These are phyloP conservation scores for Isoetes taiwanensis DNA, from an alignment of 75 land plant genomes.

Conservation along the genomic window DNA sequence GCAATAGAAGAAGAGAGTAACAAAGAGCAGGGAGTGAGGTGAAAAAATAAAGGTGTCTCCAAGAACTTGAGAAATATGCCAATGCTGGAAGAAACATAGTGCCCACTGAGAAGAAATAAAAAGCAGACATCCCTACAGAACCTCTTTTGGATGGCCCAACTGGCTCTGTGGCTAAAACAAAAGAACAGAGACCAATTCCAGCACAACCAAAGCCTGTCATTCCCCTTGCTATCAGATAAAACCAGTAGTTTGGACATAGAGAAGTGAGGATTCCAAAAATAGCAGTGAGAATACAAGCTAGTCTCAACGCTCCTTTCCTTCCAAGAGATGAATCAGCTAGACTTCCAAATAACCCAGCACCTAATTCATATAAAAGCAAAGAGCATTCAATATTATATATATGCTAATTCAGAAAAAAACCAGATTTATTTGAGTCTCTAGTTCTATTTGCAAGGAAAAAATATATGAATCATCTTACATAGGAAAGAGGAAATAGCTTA, in stretches of 20 bases:
- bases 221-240: slow-evolving; percentile 35
- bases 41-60: slow-evolving; percentile 56
- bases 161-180: slow-evolving; percentile 79
- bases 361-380: slow-evolving; percentile 20
- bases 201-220: slow-evolving; percentile 62
- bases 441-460: background rate
- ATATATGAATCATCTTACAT: too few relatives aligned
- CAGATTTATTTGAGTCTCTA: background rate
- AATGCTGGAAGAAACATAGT: slow-evolving; percentile 40
- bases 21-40: slow-evolving; percentile 57
- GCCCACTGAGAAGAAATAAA: slow-evolving; percentile 81
- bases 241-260: slow-evolving; percentile 45
- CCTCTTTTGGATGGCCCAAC: slow-evolving; percentile 70
- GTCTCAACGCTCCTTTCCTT: slow-evolving; percentile 46
- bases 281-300: slow-evolving; percentile 40
- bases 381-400: background rate
- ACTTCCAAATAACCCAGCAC: slow-evolving; percentile 70
- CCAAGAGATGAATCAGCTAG: slow-evolving; percentile 67
- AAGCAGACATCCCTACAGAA: slow-evolving; percentile 73
- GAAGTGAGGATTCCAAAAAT: slow-evolving; percentile 50
- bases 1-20: slow-evolving; percentile 42
- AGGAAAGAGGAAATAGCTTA: slow-evolving; percentile 10
- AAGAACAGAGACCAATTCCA: slow-evolving; percentile 71
- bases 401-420: background rate
- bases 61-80: slow-evolving; percentile 39